phyloP scores from a whole-genome alignment of 768 basidiomycete genomes.

The Sporobolomyces phaffii region DNA sequence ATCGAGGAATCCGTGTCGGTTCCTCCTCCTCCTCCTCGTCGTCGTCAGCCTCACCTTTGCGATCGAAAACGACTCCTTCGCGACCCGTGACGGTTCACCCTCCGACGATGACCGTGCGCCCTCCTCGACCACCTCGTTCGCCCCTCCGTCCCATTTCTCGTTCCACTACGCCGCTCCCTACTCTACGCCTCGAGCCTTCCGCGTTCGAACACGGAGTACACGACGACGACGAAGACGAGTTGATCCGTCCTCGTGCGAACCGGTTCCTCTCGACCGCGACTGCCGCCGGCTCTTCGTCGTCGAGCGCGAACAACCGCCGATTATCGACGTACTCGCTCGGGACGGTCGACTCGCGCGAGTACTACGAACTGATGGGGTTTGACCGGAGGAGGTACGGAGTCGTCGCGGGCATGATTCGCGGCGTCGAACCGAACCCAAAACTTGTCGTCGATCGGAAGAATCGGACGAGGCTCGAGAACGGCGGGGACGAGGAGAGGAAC shows the following conservation, averaged over 20 bases:
- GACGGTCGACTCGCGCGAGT: background rate
- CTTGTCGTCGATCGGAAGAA: background rate
- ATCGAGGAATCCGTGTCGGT: background rate
- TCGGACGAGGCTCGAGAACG: background rate
- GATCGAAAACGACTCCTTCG: too few relatives aligned
- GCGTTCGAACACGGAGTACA: background rate
- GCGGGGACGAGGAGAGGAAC: background rate
- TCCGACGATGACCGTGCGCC: background rate
- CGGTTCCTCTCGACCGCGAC: background rate
- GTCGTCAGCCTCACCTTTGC: too few relatives aligned
- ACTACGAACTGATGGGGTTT: constrained; percentile 1
- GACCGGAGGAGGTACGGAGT: background rate
- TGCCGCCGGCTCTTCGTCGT: background rate
- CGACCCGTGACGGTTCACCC: too few relatives aligned
- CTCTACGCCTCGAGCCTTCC: background rate
- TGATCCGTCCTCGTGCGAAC: background rate
- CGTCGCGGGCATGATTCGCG: background rate
- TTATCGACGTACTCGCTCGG: constrained; percentile 1
- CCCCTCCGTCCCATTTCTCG: background rate
- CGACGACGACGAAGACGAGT: background rate
- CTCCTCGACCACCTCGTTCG: constrained; percentile 3
- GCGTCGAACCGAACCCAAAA: constrained; percentile 1
- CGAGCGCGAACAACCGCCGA: too few relatives aligned
- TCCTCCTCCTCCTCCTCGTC: background rate
- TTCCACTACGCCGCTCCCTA: background rate